phyloP scores from a whole-genome alignment of 805 yeast species.

The Candida ovalis region DNA sequence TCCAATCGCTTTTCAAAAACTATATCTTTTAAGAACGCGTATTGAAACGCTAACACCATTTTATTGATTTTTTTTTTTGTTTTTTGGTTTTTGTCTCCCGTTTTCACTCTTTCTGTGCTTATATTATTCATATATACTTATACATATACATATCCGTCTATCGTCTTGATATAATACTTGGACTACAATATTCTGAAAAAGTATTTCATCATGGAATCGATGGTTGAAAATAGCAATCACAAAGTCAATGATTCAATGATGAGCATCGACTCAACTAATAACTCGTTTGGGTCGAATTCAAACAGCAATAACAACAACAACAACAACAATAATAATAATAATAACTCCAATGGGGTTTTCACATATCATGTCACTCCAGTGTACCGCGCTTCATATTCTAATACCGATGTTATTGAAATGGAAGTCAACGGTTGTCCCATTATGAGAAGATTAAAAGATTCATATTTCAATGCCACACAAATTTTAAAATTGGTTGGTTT shows the following conservation, averaged over 20 bases:
- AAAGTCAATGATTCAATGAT: constrained; percentile 8
- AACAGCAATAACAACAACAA: not conserved
- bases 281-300: constrained; percentile 1
- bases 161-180: too few relatives aligned
- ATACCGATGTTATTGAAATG: constrained; percentile 57
- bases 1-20: not conserved
- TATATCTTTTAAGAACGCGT: not conserved
- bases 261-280: constrained; percentile 10
- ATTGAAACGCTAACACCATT: not conserved
- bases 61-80: not conserved
- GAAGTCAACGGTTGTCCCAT: constrained; percentile 59
- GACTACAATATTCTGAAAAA: too few relatives aligned
- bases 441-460: constrained; percentile 61
- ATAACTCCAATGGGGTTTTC: constrained; percentile 3
- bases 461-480: constrained; percentile 71
- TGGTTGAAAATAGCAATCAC: constrained; percentile 3
- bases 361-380: constrained; percentile 30
- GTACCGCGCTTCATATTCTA: constrained; percentile 62
- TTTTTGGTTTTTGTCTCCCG: too few relatives aligned
- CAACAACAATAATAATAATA: not conserved
- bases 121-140: too few relatives aligned
- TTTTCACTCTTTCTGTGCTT: not conserved
- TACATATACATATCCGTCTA: not conserved
- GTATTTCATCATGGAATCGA: constrained; percentile 5
- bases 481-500: constrained; percentile 64